These are phyloP conservation scores for Fusarium sp. DNA, from an alignment of 2,329 filamentous ascomycete genomes.

Conservation along the genomic window DNA sequence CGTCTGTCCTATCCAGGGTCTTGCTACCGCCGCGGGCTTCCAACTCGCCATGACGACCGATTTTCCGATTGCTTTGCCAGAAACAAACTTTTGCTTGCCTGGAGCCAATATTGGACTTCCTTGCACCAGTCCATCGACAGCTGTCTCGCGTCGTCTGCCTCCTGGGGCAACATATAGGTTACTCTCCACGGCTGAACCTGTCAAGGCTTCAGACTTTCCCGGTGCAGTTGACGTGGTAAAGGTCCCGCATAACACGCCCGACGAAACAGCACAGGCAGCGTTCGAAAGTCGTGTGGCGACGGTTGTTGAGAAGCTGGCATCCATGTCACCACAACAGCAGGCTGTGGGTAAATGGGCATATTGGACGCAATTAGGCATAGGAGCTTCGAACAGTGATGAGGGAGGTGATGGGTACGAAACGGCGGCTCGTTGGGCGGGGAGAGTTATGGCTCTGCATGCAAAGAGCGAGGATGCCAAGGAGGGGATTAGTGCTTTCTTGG, in stretches of 20 bases:
- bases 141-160: conserved; percentile 32
- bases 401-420: conserved; percentile 36
- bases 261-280: background rate
- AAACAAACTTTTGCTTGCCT: conserved; percentile 31
- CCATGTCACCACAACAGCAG: conserved; percentile 33
- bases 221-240: conserved; percentile 35
- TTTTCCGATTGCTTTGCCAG: conserved; percentile 31
- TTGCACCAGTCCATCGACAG: conserved; percentile 39
- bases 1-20: conserved; percentile 39
- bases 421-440: conserved; percentile 35
- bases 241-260: background rate
- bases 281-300: conserved; percentile 25
- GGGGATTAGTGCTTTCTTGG: conserved; percentile 37
- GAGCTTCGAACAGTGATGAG: background rate
- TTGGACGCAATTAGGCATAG: conserved; percentile 36
- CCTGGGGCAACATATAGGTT: conserved; percentile 30
- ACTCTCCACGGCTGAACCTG: conserved; percentile 29
- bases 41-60: conserved; percentile 40
- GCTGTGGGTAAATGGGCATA: conserved; percentile 42
- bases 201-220: conserved; percentile 19
- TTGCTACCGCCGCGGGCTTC: conserved; percentile 40
- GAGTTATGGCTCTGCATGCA: conserved; percentile 40
- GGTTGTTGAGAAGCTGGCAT: conserved; percentile 18
- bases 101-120: conserved; percentile 40
- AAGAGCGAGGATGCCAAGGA: conserved; percentile 39